phyloP scores from a whole-genome alignment of 129 eudicot genomes.

The Helianthus tuberosus region DNA sequence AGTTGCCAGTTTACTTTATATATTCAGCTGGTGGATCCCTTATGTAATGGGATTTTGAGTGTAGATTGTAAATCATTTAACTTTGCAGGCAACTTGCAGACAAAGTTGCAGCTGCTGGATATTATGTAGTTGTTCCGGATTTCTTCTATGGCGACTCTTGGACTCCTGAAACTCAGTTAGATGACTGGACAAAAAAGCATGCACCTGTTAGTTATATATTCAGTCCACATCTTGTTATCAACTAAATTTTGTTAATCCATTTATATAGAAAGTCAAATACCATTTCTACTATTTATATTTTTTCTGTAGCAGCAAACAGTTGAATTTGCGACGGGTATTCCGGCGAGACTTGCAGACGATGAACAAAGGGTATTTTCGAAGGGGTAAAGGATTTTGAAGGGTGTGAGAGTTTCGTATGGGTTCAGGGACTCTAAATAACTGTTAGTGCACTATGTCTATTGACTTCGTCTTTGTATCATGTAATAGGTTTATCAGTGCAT shows the following conservation, averaged over 20 bases:
- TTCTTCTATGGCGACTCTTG: constrained; percentile 51
- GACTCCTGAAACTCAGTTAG: constrained; percentile 25
- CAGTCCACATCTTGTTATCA: constrained; percentile 15
- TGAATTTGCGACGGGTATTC: too few species aligned
- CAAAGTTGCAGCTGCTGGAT: constrained; percentile 71
- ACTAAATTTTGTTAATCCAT: background rate
- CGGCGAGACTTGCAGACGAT: too few species aligned
- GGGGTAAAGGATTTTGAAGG: too few species aligned
- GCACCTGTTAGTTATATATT: constrained; percentile 48
- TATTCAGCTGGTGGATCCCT: too few species aligned
- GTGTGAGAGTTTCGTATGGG: too few species aligned
- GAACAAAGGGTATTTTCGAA: too few species aligned
- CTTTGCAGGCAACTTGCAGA: constrained; percentile 64
- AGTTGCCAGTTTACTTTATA: too few species aligned
- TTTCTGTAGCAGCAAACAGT: constrained; percentile 12
- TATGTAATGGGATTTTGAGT: background rate
- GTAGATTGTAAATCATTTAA: background rate
- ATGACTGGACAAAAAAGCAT: constrained; percentile 59
- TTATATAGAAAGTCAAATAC: background rate
- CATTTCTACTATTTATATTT: background rate
- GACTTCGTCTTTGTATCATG: too few species aligned
- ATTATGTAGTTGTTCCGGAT: constrained; percentile 72
- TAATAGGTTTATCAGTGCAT: too few species aligned
- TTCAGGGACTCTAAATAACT: too few species aligned
- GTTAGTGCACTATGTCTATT: too few species aligned